Percentiles rank a stretch among this genome's conserved stretches.
Conservation (phyloP, 169 alveolate species). For the Cystoisospora suis region DNA sequence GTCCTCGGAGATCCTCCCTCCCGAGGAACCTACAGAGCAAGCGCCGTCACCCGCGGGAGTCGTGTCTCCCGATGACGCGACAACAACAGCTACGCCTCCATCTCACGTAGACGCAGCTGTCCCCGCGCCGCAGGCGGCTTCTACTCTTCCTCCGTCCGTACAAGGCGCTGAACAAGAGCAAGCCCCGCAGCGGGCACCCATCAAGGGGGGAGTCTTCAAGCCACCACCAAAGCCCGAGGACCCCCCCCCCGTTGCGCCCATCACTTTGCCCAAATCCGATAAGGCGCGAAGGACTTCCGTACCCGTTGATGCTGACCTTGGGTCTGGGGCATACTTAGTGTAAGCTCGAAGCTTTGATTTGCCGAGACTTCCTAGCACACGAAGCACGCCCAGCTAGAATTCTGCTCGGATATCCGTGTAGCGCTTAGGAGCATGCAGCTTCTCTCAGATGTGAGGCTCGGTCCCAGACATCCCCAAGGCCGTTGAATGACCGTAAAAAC, state of each 20-base stretch:
- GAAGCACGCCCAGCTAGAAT: no score
- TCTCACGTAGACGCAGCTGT: neutral
- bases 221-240: conserved; percentile 19
- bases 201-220: conserved; percentile 42
- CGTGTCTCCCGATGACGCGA: neutral
- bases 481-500: no score
- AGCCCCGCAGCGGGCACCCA: neutral
- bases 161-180: neutral
- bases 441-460: no score
- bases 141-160: no score
- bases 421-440: no score
- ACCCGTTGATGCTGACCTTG: neutral
- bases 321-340: conserved; percentile 15
- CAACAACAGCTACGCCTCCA: neutral
- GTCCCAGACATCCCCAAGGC: no score
- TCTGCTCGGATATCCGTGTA: no score
- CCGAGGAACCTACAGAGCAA: neutral
- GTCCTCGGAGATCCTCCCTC: neutral
- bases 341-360: conserved; percentile 34
- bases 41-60: neutral
- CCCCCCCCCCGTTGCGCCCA: neutral
- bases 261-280: neutral
- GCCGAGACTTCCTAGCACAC: neutral
- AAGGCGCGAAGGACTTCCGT: conserved; percentile 14
- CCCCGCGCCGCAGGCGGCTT: neutral